Evolutionary conservation across 768 basidiomycete species (phyloP).

Genomic region (Floccularia luteovirens): DNA sequence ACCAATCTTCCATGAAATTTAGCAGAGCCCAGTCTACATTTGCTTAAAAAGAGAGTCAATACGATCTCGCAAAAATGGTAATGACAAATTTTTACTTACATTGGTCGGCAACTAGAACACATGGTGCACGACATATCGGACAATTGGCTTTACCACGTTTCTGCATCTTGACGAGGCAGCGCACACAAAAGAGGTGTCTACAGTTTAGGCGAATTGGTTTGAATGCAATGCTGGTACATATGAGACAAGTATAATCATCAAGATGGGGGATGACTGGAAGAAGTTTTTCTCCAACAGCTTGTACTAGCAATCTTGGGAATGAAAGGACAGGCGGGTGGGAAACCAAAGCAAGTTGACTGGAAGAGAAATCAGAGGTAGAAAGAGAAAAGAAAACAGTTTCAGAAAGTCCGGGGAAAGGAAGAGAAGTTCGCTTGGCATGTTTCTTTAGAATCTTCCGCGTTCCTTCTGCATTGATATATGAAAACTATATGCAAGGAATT

Average conservation of each 20-base stretch:
- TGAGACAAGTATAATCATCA: constrained; percentile 82
- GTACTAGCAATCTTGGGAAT: constrained; percentile 47
- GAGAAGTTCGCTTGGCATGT: constrained; percentile 81
- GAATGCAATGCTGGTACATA: constrained; percentile 88
- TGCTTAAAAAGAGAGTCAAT: constrained; percentile 16
- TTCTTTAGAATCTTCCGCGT: constrained; percentile 93
- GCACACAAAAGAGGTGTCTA: constrained; percentile 71
- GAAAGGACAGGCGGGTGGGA: constrained; percentile 13
- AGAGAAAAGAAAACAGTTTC: constrained; percentile 10
- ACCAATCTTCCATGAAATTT: constrained; percentile 91
- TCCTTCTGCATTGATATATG: constrained; percentile 80
- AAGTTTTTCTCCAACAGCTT: constrained; percentile 76
- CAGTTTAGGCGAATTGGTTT: constrained; percentile 83
- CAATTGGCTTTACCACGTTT: constrained; percentile 67
- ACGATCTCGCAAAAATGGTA: background rate
- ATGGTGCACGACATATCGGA: constrained; percentile 77
- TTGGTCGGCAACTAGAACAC: constrained; percentile 69
- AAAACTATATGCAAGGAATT: constrained; percentile 41
- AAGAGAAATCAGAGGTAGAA: constrained; percentile 9
- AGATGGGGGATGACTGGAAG: constrained; percentile 74
- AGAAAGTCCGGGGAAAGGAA: constrained; percentile 47
- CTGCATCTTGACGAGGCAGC: constrained; percentile 90
- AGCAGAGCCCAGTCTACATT: constrained; percentile 76
- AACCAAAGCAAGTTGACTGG: constrained; percentile 11
- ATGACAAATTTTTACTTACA: constrained; percentile 44